Conservation (phyloP, 345 rosid genomes). For the sweet orange (Citrus sinensis) region DNA sequence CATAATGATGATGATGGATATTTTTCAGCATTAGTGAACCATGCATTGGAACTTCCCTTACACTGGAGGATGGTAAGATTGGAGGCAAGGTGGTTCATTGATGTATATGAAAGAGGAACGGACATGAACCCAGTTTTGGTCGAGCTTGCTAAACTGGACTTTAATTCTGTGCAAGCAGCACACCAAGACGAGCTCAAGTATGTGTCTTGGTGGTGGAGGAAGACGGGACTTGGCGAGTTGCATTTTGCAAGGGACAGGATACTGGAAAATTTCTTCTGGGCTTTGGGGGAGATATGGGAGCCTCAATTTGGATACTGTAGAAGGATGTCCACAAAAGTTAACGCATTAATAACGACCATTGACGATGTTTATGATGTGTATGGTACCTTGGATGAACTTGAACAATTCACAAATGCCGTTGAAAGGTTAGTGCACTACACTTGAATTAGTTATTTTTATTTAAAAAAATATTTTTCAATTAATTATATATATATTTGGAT, state of each 20-base stretch:
- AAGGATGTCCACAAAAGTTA: conserved; percentile 20
- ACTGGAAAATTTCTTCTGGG: conserved; percentile 34
- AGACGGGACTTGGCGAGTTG: conserved; percentile 22
- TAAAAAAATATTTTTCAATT: neutral
- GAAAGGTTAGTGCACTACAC: neutral
- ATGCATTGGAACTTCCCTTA: conserved; percentile 32
- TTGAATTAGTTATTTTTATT: neutral
- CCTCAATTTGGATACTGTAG: conserved; percentile 27
- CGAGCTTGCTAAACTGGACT: conserved; percentile 45
- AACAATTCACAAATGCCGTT: neutral
- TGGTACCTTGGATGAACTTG: neutral
- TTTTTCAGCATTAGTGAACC: conserved; percentile 21
- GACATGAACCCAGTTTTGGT: conserved; percentile 27
- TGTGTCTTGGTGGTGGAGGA: conserved; percentile 46
- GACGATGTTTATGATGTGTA: conserved; percentile 19
- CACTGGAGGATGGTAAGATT: conserved; percentile 44
- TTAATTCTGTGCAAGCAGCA: conserved; percentile 34
- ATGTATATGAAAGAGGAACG: conserved; percentile 20
- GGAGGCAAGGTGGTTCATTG: conserved; percentile 53
- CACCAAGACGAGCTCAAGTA: conserved; percentile 43
- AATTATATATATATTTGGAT: neutral
- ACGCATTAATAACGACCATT: conserved; percentile 18
- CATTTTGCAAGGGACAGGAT: conserved; percentile 37
- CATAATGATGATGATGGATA: neutral
- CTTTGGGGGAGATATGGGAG: conserved; percentile 19